Base-by-base conservation (phyloP, 1,139 yeast genomes). In the Pichia sp. region DNA sequence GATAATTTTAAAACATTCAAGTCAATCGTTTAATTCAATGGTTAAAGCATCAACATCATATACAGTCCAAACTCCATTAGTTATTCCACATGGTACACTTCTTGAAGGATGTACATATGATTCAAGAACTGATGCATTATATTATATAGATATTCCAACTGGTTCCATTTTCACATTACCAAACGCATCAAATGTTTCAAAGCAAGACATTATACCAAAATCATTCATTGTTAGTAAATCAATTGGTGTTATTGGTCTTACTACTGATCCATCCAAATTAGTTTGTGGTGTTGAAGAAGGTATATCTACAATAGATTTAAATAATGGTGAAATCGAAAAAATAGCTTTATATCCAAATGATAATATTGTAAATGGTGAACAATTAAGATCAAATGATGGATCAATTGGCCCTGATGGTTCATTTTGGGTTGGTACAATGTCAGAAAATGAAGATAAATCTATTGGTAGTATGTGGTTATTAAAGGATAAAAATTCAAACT, bases 351-450 rank as follows among this genome's bases (percentile, higher is more conserved):
- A 73, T 56, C 76, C 82, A 4, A 47, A 61, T 41, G 55, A 56
- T 26, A 61, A 62, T 25, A 39, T 50, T 22, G 43, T 42, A 9
- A 39, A 50, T 11, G 61, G 57, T 2, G 51, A 52, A 20, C 65
- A 73, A 35, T 62, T 81, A 55, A 69, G 94, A 56, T 79, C 89
- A 22, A 84, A 84, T 55, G 94, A 84, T 57, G 92, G 90, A 0
- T 74, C 77, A 41, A 71, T 83, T 39, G 84, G 82, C 45, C 82
- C 83, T 1, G 68, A 77, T 62, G 90, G 92, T 0, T 71, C 79
- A 51, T 70, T 83, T 44, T 81, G 84, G 76, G 72, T 82, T 43
- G 92, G 92, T 2, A 70, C 84, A n/a, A 83, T 84, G 89, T 81
- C 81, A 53, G 53, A 52, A 24, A 64, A 62, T 30, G 68, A 65